These are phyloP conservation scores for Diaporthe vexans DNA, from an alignment of 2,329 filamentous ascomycete species.

Conservation along the genomic window DNA sequence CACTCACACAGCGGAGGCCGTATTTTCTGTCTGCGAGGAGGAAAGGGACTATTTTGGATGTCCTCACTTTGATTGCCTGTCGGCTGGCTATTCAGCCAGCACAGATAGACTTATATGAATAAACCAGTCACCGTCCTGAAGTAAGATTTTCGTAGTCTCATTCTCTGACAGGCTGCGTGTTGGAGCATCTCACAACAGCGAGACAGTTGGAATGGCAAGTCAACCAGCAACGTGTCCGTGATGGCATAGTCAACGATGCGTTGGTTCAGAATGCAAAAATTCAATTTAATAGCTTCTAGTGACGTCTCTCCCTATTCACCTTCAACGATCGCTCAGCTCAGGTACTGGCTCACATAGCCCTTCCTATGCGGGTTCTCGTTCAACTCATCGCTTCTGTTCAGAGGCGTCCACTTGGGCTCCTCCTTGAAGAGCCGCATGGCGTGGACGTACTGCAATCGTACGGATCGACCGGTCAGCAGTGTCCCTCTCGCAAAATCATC, in stretches of 20 bases:
- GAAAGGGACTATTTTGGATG: background rate
- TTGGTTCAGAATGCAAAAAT: background rate
- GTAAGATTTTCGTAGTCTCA: no score
- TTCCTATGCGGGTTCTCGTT: constrained; percentile 84
- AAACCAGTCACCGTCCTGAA: background rate
- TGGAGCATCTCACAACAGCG: background rate
- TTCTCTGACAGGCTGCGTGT: background rate
- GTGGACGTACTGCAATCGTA: constrained; percentile 80
- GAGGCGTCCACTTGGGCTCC: constrained; percentile 96
- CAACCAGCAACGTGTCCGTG: background rate
- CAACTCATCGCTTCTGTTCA: constrained; percentile 84
- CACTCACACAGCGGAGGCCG: background rate
- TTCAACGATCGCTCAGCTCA: constrained; percentile 44
- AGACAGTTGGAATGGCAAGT: background rate
- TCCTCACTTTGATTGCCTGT: background rate
- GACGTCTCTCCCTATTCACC: background rate
- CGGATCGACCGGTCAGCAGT: constrained; percentile 26
- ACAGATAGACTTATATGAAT: constrained; percentile 29
- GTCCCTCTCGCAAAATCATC: background rate
- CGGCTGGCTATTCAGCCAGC: background rate
- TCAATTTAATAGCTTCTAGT: background rate
- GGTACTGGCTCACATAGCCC: constrained; percentile 76
- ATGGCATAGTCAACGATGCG: background rate
- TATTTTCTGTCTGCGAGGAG: background rate
- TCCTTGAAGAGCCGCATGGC: constrained; percentile 98